Evolutionary conservation across 1,139 yeast genomes (phyloP), one percentile per base, ranked within the genome.

Genomic region (Pichia sp.): DNA sequence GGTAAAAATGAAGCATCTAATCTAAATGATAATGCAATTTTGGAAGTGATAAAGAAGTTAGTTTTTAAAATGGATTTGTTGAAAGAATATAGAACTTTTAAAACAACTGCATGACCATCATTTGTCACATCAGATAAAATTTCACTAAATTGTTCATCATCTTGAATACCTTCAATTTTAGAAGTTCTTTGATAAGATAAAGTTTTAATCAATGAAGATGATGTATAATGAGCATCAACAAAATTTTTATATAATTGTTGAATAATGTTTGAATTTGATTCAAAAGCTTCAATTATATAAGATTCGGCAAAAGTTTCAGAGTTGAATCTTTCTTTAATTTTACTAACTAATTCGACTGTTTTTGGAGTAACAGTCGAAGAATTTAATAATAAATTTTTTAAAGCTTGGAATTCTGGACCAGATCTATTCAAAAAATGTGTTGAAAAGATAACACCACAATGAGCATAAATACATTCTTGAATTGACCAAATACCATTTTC

Each of bases 401-500:
- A 73, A 45, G 87, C 76, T 54, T 75, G 79, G 66, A 86, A 92
- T 66, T 90, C 97, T 2, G 92, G 81, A 28, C 98, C 98, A 59
- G 92, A 74, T 61, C 98, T 78, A 70, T 92, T 92, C 65, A 92
- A 76, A 68, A 92, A 92, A 65, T 92, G 97, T 40, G 95, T 83
- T 42, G 87, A 95, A 61, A 92, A 92, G 50, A 89, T 86, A 44
- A 87, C 86, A 56, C 92, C 96, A 61, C 89, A 84, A 65, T 92
- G 97, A 37, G 97, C 95, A 63, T 92, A 92, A 51, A 90, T 82
- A 42, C 92, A 79, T 68, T 92, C 97, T 67, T 92, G 98, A 57
- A 94, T 79, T 1, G 97, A 89, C 65, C 90, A 76, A 54, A 81
- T 82, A 46, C 94, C 86, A 47, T 73, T 66, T 52, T 84, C 82